Base-by-base conservation (phyloP, 352 stramenopile species). In the Phytopythium aichiense region DNA sequence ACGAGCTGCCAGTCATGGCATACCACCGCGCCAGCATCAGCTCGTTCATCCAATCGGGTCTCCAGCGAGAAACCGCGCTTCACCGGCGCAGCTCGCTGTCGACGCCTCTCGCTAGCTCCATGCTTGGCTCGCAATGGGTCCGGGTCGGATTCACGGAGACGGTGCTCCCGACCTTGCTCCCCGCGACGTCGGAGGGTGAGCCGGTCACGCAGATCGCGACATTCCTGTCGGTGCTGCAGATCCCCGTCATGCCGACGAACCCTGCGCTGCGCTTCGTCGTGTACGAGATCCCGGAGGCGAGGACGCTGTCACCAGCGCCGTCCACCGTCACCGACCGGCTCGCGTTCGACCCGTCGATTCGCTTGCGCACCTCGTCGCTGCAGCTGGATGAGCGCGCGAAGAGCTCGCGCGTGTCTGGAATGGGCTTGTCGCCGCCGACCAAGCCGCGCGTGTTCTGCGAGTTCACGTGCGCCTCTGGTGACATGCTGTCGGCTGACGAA, bases 191-290 rank as follows among this genome's bases (percentile, higher is more conserved):
- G 48, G 70, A 74, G 11, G 38, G 64, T 2, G 54, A 60, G 18
- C 37, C 61, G 9, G 70, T 81, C 22, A 79, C 67, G 8, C 81
- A 92, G 58, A 72, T 87, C 28, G 83, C 85, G 31, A 85, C 72
- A 8, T 94, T 94, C 59, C 72, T 91, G 68, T 92, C 83, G 16
- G 82, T 91, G 8, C 65, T 94, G 13, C 83, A 94, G 61, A 83
- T 92, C 30, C 83, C 85, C 13, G 70, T 88, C 33, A 80, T 90
- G 69, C 69, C 77, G 28, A 59, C 72, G 5, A 87, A 89, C 30
- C 71, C 81, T 3, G 74, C 89, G 55, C 63, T 94, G 28, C 85
- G 85, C 13, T 94, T 94, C 51, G 81, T 94, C 3, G 79, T 92
- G 42, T 92, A 94, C 63, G 81, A 92, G 60, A 72, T 92, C n/a